These are phyloP conservation scores for Uronychia binucleata DNA, from an alignment of 73 alveolate species.

Conservation along the genomic window DNA sequence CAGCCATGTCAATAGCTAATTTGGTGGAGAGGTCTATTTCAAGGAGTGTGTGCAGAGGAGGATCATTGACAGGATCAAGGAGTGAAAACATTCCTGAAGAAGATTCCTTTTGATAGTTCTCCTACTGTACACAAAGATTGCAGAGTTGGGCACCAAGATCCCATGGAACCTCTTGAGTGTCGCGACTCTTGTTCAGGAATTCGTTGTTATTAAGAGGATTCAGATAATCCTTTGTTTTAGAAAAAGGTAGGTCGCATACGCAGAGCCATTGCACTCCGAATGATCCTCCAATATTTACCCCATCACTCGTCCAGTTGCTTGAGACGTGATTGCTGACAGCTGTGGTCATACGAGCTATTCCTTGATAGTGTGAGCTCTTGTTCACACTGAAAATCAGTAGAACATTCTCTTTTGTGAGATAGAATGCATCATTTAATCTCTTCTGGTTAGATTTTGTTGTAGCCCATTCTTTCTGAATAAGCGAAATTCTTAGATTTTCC, in stretches of 20 bases:
- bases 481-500: slow-evolving; percentile 60
- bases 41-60: background rate
- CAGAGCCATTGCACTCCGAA: slow-evolving; percentile 64
- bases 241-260: slow-evolving; percentile 57
- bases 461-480: slow-evolving; percentile 62
- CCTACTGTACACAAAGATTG: background rate
- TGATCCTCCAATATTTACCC: slow-evolving; percentile 56
- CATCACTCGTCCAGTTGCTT: slow-evolving; percentile 57
- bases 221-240: slow-evolving; percentile 43
- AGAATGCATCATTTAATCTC: slow-evolving; percentile 63
- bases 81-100: background rate
- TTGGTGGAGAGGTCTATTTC: background rate
- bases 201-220: slow-evolving; percentile 44
- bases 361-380: slow-evolving; percentile 48
- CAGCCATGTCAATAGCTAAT: background rate
- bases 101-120: background rate
- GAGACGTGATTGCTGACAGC: slow-evolving; percentile 46
- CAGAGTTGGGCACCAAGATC: background rate
- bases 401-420: slow-evolving; percentile 46
- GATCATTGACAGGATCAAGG: background rate
- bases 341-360: slow-evolving; percentile 70
- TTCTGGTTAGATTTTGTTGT: slow-evolving; percentile 53
- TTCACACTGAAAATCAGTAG: slow-evolving; percentile 56
- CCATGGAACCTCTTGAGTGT: slow-evolving; percentile 48
- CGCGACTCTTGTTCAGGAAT: slow-evolving; percentile 57